Conservation (phyloP, 805 yeast genomes). For the Saccharomycodes ludwigii region DNA sequence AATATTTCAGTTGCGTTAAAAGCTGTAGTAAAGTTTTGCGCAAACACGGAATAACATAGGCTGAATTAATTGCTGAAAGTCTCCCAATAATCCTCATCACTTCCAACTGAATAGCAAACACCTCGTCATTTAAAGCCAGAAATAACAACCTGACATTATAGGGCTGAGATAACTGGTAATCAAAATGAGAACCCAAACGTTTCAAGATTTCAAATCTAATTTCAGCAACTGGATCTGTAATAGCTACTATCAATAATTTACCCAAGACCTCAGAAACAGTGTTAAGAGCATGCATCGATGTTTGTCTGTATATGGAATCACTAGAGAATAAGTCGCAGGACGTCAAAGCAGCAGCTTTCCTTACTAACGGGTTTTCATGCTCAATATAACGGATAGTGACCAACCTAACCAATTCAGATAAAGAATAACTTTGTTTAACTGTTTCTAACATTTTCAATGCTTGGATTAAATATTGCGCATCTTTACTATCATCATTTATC, state of each 20-base stretch:
- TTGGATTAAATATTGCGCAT: slow-evolving; percentile 48
- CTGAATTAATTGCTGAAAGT: slow-evolving; percentile 78
- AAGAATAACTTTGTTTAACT: slow-evolving; percentile 63
- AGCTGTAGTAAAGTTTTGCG: slow-evolving; percentile 79
- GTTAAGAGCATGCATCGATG: slow-evolving; percentile 65
- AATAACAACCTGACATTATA: slow-evolving; percentile 76
- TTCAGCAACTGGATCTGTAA: slow-evolving; percentile 81
- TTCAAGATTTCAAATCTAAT: slow-evolving; percentile 70
- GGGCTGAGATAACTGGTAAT: slow-evolving; percentile 89
- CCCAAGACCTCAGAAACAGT: slow-evolving; percentile 81
- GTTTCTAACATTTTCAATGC: slow-evolving; percentile 66
- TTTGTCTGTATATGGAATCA: slow-evolving; percentile 77
- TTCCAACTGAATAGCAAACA: slow-evolving; percentile 66
- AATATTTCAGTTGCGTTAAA: slow-evolving; percentile 73
- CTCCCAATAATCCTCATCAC: slow-evolving; percentile 76
- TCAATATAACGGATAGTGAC: slow-evolving; percentile 79
- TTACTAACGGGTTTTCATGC: slow-evolving; percentile 64
- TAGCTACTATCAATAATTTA: slow-evolving; percentile 66
- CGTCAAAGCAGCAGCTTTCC: slow-evolving; percentile 76
- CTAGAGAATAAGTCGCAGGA: slow-evolving; percentile 63
- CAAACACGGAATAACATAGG: slow-evolving; percentile 86
- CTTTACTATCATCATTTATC: slow-evolving; percentile 31
- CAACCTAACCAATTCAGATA: slow-evolving; percentile 78
- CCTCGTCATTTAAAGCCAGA: slow-evolving; percentile 86
- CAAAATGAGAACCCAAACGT: slow-evolving; percentile 63